These are phyloP conservation scores for Halenospora varia DNA, from an alignment of 495 filamentous ascomycete species.

Conservation along the genomic window DNA sequence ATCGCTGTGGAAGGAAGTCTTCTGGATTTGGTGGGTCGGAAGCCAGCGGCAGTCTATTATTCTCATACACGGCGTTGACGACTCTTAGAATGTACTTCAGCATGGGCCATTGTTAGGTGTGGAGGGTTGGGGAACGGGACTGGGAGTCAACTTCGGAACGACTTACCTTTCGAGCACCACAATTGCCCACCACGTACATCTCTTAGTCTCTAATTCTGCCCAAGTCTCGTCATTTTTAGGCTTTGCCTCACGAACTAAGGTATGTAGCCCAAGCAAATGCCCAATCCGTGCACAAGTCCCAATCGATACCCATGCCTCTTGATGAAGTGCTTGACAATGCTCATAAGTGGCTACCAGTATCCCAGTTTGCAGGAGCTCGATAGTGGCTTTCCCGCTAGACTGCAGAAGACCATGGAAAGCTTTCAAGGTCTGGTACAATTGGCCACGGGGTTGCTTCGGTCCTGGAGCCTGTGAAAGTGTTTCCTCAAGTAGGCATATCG, in stretches of 20 bases:
- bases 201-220: constrained; percentile 1
- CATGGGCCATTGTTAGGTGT: not conserved
- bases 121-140: not conserved
- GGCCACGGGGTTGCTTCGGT: not conserved
- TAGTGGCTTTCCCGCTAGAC: constrained; percentile 2
- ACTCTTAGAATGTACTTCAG: constrained; percentile 2
- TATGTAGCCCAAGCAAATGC: constrained; percentile 9
- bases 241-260: not conserved
- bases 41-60: constrained; percentile 14
- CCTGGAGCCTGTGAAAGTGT: no score
- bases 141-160: not conserved
- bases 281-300: constrained; percentile 17
- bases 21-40: constrained; percentile 5
- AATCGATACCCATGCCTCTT: constrained; percentile 12
- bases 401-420: constrained; percentile 6
- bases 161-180: constrained; percentile 20
- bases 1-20: constrained; percentile 3
- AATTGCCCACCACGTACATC: constrained; percentile 18
- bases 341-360: constrained; percentile 18
- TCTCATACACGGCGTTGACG: constrained; percentile 3
- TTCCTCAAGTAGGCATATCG: constrained; percentile 10
- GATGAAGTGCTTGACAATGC: constrained; percentile 12
- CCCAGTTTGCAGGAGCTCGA: constrained; percentile 15
- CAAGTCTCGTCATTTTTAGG: not conserved
- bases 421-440: constrained; percentile 14